Evolutionary conservation across 192 early-diverging fungal genomes (phyloP).

Genomic region (Backusella psychrophila): DNA sequence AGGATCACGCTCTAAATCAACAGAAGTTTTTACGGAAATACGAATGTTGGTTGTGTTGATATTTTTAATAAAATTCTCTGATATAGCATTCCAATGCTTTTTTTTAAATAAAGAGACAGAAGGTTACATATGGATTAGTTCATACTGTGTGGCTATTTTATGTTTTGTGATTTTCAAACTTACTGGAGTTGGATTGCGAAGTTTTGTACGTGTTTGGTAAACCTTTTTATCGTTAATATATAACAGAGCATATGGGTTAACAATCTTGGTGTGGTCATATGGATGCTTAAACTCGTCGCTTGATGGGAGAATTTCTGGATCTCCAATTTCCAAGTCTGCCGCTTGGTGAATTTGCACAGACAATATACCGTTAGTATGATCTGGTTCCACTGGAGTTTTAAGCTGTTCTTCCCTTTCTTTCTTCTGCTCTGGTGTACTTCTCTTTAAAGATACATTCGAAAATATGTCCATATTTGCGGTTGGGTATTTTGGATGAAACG

Average conservation of each 20-base stretch:
- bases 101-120: background rate
- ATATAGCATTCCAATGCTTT: conserved; percentile 31
- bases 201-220: conserved; percentile 13
- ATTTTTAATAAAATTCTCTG: conserved; percentile 23
- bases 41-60: conserved; percentile 4
- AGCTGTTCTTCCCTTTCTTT: background rate
- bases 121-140: background rate
- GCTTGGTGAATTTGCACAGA: conserved; percentile 18
- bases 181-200: conserved; percentile 20
- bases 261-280: conserved; percentile 13
- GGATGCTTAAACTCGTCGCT: conserved; percentile 19
- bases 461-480: conserved; percentile 9
- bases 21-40: conserved; percentile 20
- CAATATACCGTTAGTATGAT: conserved; percentile 8
- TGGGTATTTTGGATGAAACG: conserved; percentile 30
- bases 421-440: background rate
- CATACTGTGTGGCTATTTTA: background rate
- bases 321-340: conserved; percentile 21
- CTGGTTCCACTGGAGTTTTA: background rate
- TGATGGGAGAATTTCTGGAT: conserved; percentile 14
- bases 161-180: background rate
- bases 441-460: background rate
- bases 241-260: conserved; percentile 26
- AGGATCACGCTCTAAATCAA: conserved; percentile 25
- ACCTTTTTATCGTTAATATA: conserved; percentile 32